Base-by-base conservation (phyloP, 179 eudicot species). In the Actinidia polygama region DNA sequence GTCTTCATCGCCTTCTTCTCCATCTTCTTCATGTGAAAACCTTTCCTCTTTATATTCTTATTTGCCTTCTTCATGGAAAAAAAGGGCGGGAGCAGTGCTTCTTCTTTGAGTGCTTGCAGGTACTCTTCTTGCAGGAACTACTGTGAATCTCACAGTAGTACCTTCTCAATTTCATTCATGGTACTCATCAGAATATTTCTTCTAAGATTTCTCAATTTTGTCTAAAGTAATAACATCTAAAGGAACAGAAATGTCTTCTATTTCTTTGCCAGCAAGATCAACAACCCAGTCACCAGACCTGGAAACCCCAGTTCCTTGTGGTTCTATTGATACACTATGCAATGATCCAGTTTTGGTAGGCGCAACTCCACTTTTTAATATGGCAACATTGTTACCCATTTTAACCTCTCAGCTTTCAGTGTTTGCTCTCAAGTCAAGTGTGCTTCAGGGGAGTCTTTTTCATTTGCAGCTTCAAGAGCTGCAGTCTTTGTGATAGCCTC, bases 341-440 rank as follows among this genome's bases (percentile, higher is more conserved):
- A 73, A 58, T 10, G 92, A 57, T 61, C 91, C 95, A 63, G 90
- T 80, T 77, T 87, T 94, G 18, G 64, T 57, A 30, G 97, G 90
- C 50, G 82, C 87, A 49, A 81, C 88, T 74, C 96, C 95, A 75
- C 89, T 87, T 90, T 92, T 97, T 66, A 95, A 80, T 94, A 90
- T 91, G 15, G 98, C 95, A 97, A 97, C 99, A 92, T 89, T 85
- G 94, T 97, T 5, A 98, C 99, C 79, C 98, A 91, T 84, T 92
- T 92, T 80, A 92, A 86, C 84, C 99, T 94, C 89, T 92, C 98
- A 72, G 98, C 98, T 79, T 91, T 97, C 75, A 92, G 83, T 89
- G 94, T 92, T 83, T 95, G 94, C 86, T 94, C 98, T 88, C 74
- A 87, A 15, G 90, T 90, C 91, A 96, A 68, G 81, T 85, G 90